These are phyloP conservation scores for Davidsoniella eucalypti DNA, from an alignment of 2,329 filamentous ascomycete genomes.

Conservation along the genomic window DNA sequence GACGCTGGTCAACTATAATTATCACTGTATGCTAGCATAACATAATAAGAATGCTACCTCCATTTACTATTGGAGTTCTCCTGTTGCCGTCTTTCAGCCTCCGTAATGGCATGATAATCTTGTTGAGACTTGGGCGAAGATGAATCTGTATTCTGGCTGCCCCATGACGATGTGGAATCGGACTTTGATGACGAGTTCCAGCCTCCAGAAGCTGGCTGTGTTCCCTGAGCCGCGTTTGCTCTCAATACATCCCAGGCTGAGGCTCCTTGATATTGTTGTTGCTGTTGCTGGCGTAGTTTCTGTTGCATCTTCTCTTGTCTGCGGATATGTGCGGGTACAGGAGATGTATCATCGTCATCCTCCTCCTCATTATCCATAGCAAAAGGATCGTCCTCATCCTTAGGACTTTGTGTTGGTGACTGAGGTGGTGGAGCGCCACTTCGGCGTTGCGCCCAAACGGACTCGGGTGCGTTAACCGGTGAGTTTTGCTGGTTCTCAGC, in stretches of 20 bases:
- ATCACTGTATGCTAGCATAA: not conserved
- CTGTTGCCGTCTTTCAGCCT: slow-evolving; percentile 27
- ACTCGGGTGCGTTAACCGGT: slow-evolving; percentile 8
- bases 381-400: slow-evolving; percentile 11
- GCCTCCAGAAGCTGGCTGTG: too few species aligned
- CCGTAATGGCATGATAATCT: slow-evolving; percentile 33
- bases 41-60: not conserved
- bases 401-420: not conserved
- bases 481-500: not conserved
- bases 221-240: not conserved
- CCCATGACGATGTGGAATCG: not conserved
- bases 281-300: not conserved
- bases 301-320: slow-evolving; percentile 8
- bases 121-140: slow-evolving; percentile 23
- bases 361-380: slow-evolving; percentile 4
- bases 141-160: too few species aligned
- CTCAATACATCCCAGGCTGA: slow-evolving; percentile 12
- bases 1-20: not conserved
- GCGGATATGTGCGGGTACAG: slow-evolving; percentile 12
- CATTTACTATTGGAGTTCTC: slow-evolving; percentile 19
- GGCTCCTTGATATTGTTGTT: not conserved
- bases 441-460: slow-evolving; percentile 9
- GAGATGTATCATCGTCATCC: slow-evolving; percentile 11
- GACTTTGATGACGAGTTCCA: not conserved
- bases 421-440: not conserved